Conservation (phyloP, 805 yeast species). For the Danielozyma ontarioensis region DNA sequence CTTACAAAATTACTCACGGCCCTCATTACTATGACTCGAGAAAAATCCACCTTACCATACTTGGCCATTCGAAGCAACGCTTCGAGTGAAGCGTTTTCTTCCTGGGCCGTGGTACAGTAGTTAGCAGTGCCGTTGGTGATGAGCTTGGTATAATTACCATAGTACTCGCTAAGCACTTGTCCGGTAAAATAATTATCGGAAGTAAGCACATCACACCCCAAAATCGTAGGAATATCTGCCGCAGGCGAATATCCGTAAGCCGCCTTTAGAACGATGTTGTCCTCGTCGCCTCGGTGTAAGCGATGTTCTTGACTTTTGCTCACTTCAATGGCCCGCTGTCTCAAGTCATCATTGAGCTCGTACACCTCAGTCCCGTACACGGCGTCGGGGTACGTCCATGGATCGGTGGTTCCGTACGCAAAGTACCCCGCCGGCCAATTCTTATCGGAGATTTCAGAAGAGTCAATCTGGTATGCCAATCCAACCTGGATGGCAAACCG, state of each 20-base stretch:
- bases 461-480: not conserved
- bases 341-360: not conserved
- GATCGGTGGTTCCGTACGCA: not conserved
- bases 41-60: not conserved
- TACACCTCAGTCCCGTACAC: slow-evolving; percentile 1
- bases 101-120: not conserved
- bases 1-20: not conserved
- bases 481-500: not conserved
- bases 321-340: not conserved
- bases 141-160: not conserved
- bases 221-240: not conserved
- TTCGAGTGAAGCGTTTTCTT: not conserved
- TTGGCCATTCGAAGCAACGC: not conserved
- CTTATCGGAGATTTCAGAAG: not conserved
- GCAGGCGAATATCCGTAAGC: not conserved
- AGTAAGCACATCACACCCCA: not conserved
- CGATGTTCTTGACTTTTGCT: not conserved
- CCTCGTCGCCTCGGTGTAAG: not conserved
- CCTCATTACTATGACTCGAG: not conserved
- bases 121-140: not conserved
- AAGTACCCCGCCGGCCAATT: not conserved
- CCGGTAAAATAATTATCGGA: not conserved
- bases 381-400: not conserved
- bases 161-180: not conserved
- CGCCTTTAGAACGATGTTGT: not conserved